These are phyloP conservation scores for Sophora flavescens DNA, from an alignment of 306 rosid genomes.

Conservation along the genomic window DNA sequence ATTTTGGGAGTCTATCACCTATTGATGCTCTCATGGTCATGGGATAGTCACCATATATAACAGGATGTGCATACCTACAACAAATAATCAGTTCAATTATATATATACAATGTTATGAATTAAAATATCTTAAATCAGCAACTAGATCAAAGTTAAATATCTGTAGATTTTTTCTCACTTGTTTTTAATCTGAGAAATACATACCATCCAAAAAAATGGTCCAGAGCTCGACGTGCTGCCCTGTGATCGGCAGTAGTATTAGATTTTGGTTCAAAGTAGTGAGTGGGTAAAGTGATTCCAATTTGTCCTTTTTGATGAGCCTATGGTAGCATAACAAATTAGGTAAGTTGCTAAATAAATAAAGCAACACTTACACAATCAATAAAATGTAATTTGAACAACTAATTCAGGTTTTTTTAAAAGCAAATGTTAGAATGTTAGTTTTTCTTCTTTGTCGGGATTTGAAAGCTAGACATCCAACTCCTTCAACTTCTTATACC, in stretches of 20 bases:
- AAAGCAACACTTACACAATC: too few species aligned
- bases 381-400: too few species aligned
- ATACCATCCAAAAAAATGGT: slow-evolving; percentile 53
- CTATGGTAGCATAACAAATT: slow-evolving; percentile 7
- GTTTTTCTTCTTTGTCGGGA: too few species aligned
- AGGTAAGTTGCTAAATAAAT: not conserved
- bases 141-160: not conserved
- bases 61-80: slow-evolving; percentile 60
- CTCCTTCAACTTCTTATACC: too few species aligned
- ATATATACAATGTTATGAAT: not conserved
- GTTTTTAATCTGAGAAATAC: not conserved
- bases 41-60: slow-evolving; percentile 73
- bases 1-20: slow-evolving; percentile 65
- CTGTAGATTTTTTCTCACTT: not conserved
- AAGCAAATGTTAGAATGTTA: too few species aligned
- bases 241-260: slow-evolving; percentile 16
- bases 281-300: slow-evolving; percentile 48
- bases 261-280: slow-evolving; percentile 45
- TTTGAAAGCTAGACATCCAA: too few species aligned
- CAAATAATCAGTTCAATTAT: not conserved
- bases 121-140: not conserved
- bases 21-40: slow-evolving; percentile 49
- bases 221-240: slow-evolving; percentile 51
- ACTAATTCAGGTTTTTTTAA: too few species aligned
- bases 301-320: slow-evolving; percentile 49